phyloP scores from a whole-genome alignment of 371 early-diverging fungal species.

The Dinochytrium kinnereticum region DNA sequence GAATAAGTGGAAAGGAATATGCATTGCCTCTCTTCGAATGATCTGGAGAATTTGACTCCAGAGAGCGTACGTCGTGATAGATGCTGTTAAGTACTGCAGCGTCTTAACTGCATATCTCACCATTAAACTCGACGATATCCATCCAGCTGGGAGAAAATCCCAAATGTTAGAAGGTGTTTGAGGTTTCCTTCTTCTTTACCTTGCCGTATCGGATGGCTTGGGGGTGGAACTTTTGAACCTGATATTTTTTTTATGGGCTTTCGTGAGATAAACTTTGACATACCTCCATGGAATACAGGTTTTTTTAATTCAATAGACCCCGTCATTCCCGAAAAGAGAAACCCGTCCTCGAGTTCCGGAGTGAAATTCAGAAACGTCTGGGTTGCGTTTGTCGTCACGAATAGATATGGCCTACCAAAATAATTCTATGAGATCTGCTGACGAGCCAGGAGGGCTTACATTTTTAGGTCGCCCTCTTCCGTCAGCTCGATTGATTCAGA shows the following conservation, averaged over 20 bases:
- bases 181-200: too few relatives aligned
- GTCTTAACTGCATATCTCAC: background rate
- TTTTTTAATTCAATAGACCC: background rate
- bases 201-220: background rate
- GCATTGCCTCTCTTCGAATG: background rate
- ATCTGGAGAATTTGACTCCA: too few relatives aligned
- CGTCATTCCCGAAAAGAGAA: background rate
- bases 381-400: background rate
- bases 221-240: background rate
- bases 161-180: too few relatives aligned
- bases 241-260: too few relatives aligned
- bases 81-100: background rate
- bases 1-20: background rate
- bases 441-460: background rate
- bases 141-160: background rate
- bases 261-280: too few relatives aligned
- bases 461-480: background rate
- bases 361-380: background rate
- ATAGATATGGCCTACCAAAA: background rate
- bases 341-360: background rate
- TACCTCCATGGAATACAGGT: background rate
- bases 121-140: background rate
- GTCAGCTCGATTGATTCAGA: background rate
- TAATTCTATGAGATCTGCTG: too few relatives aligned
- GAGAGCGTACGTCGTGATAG: too few relatives aligned